These are phyloP conservation scores for Patellifolia procumbens DNA, from an alignment of 179 eudicot genomes.

Conservation along the genomic window DNA sequence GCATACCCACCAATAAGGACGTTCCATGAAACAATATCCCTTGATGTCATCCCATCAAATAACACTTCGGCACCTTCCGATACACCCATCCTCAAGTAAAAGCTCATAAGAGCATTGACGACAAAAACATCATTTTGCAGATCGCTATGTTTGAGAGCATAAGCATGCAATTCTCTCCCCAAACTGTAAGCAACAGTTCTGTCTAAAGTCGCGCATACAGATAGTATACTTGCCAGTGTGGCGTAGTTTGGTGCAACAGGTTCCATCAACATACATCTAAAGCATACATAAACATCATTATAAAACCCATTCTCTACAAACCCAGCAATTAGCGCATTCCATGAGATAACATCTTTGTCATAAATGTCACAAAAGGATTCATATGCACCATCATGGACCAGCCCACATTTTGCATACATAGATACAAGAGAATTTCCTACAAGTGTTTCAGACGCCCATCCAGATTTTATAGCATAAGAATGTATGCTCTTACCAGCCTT, in stretches of 20 bases:
- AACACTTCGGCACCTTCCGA: constrained; percentile 45
- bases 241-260: constrained; percentile 55
- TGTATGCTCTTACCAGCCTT: constrained; percentile 57
- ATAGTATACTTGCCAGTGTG: constrained; percentile 59
- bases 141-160: constrained; percentile 43
- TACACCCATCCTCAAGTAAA: constrained; percentile 52
- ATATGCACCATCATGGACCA: constrained; percentile 45
- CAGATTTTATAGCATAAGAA: constrained; percentile 52
- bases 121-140: constrained; percentile 41
- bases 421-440: constrained; percentile 74
- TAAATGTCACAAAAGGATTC: constrained; percentile 44
- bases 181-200: constrained; percentile 30
- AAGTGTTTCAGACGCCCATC: constrained; percentile 55
- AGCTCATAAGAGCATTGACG: constrained; percentile 59
- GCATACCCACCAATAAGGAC: constrained; percentile 63
- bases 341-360: constrained; percentile 64
- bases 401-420: constrained; percentile 70
- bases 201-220: constrained; percentile 47
- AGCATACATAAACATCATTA: constrained; percentile 47
- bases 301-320: constrained; percentile 50
- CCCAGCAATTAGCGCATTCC: constrained; percentile 75
- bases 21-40: constrained; percentile 74
- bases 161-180: constrained; percentile 61
- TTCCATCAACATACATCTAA: constrained; percentile 54
- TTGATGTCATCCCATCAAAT: constrained; percentile 45